Conservation (phyloP, 1,139 yeast genomes). For the Saccharomyces hybrid region DNA sequence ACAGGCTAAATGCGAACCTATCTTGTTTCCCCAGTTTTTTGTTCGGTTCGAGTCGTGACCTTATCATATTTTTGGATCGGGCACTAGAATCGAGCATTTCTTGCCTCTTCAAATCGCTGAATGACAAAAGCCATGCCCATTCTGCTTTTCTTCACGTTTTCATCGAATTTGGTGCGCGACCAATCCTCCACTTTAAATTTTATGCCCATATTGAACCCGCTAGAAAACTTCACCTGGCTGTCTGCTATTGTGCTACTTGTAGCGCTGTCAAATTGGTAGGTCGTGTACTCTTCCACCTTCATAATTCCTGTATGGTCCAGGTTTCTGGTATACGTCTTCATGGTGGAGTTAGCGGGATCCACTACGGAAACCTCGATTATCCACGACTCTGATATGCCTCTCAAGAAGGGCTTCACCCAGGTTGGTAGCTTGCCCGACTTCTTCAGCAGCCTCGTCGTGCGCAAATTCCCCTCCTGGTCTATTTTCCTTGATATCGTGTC, state of each 20-base stretch:
- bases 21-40: neutral
- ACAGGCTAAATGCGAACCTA: neutral
- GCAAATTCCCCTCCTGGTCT: slow-evolving; percentile 56
- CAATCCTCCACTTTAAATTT: slow-evolving; percentile 73
- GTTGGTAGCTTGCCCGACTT: slow-evolving; percentile 77
- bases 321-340: slow-evolving; percentile 73
- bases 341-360: slow-evolving; percentile 49
- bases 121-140: slow-evolving; percentile 74
- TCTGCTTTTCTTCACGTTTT: slow-evolving; percentile 59
- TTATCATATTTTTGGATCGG: neutral
- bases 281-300: slow-evolving; percentile 69
- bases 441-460: slow-evolving; percentile 66
- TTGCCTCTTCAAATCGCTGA: slow-evolving; percentile 43
- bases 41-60: neutral
- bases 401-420: slow-evolving; percentile 73
- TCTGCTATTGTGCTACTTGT: slow-evolving; percentile 20
- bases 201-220: slow-evolving; percentile 52
- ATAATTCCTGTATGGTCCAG: slow-evolving; percentile 77
- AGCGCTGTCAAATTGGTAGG: slow-evolving; percentile 37
- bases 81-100: slow-evolving; percentile 1
- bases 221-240: slow-evolving; percentile 59
- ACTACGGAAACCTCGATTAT: slow-evolving; percentile 74
- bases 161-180: slow-evolving; percentile 65
- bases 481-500: slow-evolving; percentile 46
- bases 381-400: slow-evolving; percentile 69